Evolutionary conservation across 2,329 filamentous ascomycete genomes (phyloP).

Genomic region (Penicillium sp.): DNA sequence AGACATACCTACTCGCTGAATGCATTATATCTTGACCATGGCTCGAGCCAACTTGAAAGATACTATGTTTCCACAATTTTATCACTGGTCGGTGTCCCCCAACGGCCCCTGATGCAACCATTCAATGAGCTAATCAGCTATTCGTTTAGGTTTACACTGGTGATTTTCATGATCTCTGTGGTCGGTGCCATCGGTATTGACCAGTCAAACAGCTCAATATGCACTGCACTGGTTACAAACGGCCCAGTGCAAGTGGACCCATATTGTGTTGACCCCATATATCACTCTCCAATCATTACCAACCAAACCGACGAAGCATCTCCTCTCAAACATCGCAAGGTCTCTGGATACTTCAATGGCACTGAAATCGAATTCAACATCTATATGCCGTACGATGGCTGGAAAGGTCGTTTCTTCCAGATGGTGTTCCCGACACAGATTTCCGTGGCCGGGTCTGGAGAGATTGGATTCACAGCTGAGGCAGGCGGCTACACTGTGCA

Average conservation of each 20-base stretch:
- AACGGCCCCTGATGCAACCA: too few species aligned
- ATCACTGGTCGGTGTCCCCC: too few species aligned
- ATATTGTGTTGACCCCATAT: not conserved
- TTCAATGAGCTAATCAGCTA: too few species aligned
- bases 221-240: too few species aligned
- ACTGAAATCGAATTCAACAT: not conserved
- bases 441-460: not conserved
- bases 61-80: too few species aligned
- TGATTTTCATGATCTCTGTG: too few species aligned
- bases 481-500: not conserved
- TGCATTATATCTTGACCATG: too few species aligned
- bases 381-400: not conserved
- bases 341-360: not conserved
- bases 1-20: too few species aligned
- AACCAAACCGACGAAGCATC: not conserved
- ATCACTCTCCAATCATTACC: not conserved
- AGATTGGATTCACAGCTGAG: not conserved
- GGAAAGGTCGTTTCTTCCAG: not conserved
- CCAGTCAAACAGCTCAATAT: too few species aligned
- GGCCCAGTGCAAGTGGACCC: not conserved
- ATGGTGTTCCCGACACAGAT: not conserved
- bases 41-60: too few species aligned
- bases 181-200: too few species aligned
- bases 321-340: not conserved
- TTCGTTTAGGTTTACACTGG: too few species aligned